Conservation (phyloP, 257 asterid genomes). For the Solanum megistacrolobum region DNA sequence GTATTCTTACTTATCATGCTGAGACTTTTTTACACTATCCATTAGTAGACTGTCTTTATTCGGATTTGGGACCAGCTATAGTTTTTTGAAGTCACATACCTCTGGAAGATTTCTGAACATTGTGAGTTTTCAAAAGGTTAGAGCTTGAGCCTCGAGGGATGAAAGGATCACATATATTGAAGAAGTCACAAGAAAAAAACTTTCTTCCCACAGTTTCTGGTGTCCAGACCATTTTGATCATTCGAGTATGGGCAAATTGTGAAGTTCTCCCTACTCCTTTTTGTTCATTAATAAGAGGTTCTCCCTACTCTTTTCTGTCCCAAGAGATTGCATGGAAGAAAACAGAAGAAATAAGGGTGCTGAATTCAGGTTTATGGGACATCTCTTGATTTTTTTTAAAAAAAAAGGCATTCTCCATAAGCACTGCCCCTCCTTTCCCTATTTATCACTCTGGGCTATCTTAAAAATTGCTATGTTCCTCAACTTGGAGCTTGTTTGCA, state of each 20-base stretch:
- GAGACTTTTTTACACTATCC: not conserved
- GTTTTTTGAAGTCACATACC: constrained; percentile 14
- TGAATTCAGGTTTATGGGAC: not conserved
- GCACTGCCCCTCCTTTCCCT: not conserved
- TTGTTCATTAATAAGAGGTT: not conserved
- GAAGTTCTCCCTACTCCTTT: not conserved
- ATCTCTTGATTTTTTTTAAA: not conserved
- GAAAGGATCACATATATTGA: not conserved
- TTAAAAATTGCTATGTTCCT: not conserved
- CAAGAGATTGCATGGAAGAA: not conserved
- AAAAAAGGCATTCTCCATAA: not conserved
- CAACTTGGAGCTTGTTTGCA: not conserved
- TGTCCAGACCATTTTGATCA: not conserved
- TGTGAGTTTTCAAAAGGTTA: not conserved
- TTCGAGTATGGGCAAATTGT: not conserved
- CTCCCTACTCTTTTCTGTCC: not conserved
- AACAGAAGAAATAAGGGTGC: not conserved
- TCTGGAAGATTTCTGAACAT: constrained; percentile 73
- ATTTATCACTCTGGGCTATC: not conserved
- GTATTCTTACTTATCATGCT: not conserved
- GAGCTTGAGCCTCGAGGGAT: not conserved
- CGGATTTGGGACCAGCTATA: not conserved
- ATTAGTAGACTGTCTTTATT: not conserved
- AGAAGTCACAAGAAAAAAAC: not conserved
- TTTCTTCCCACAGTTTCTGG: not conserved